Evolutionary conservation across 108 stramenopile species (phyloP).

Genomic region (Nitzschia putrida): DNA sequence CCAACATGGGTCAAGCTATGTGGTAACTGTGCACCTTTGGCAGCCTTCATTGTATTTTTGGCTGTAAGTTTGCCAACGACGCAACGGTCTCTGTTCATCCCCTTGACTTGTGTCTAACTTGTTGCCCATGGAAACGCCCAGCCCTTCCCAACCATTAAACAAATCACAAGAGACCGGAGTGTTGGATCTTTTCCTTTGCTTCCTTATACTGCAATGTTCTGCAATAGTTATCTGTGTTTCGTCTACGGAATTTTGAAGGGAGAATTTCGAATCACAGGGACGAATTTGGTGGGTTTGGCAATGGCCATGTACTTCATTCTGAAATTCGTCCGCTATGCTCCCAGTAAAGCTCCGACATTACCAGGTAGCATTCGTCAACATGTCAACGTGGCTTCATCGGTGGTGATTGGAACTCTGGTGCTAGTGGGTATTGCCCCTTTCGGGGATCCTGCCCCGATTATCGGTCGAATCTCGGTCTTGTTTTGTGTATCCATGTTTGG

Average conservation of each 20-base stretch:
- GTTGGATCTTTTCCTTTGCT: conserved; percentile 68
- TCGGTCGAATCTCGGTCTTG: conserved; percentile 49
- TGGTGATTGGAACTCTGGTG: conserved; percentile 34
- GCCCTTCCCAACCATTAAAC: conserved; percentile 67
- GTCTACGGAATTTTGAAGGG: conserved; percentile 57
- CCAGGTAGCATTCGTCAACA: conserved; percentile 57
- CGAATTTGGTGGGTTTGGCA: conserved; percentile 58
- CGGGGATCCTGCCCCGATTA: conserved; percentile 21
- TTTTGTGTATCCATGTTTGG: conserved; percentile 73
- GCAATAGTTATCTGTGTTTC: conserved; percentile 42
- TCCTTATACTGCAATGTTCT: conserved; percentile 75
- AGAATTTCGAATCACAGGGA: conserved; percentile 45
- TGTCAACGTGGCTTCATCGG: conserved; percentile 8
- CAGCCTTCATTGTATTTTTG: conserved; percentile 49
- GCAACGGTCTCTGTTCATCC: no score
- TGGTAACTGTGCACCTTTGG: conserved; percentile 44
- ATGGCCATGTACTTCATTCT: conserved; percentile 61
- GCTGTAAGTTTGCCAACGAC: conserved; percentile 25
- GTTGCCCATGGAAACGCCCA: neutral
- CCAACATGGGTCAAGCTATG: conserved; percentile 37
- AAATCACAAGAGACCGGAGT: conserved; percentile 52
- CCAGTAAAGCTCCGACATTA: conserved; percentile 40
- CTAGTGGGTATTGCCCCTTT: conserved; percentile 21
- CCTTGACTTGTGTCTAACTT: no score
- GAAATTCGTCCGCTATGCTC: conserved; percentile 35